phyloP scores from a whole-genome alignment of 805 yeast species.

The Komagataella ulmi region DNA sequence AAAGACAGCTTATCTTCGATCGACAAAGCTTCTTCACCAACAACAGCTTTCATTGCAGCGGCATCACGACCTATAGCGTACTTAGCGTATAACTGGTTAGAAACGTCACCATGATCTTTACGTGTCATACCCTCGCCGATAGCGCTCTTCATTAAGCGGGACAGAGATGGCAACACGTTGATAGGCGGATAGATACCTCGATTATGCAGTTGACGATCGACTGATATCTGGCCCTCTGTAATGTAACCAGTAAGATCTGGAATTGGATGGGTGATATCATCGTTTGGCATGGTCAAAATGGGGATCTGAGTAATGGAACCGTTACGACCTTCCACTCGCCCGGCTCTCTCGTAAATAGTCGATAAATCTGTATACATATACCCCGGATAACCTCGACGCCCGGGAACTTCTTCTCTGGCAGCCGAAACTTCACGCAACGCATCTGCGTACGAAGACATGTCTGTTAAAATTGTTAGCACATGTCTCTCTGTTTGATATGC shows the following conservation, averaged over 20 bases:
- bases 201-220: constrained; percentile 92
- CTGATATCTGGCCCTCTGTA: constrained; percentile 97
- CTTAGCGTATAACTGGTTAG: constrained; percentile 96
- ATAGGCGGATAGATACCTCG: constrained; percentile 99
- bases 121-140: constrained; percentile 99
- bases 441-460: constrained; percentile 99
- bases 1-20: constrained; percentile 94
- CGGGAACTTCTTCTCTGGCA: constrained; percentile 99
- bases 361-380: constrained; percentile 99
- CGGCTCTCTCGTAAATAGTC: constrained; percentile 98
- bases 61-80: constrained; percentile 99
- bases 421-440: constrained; percentile 99
- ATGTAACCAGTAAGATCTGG: constrained; percentile 99
- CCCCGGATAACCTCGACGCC: constrained; percentile 99
- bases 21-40: constrained; percentile 98
- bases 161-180: constrained; percentile 92
- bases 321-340: constrained; percentile 98
- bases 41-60: constrained; percentile 99
- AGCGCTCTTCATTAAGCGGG: constrained; percentile 98
- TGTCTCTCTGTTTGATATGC: constrained; percentile 99
- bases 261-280: constrained; percentile 98
- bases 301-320: constrained; percentile 99
- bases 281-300: constrained; percentile 98
- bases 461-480: constrained; percentile 94
- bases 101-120: constrained; percentile 98